A percentile compares a stretch with the other conserved stretches of the same genome.
Conservation (phyloP, 2,329 filamentous ascomycete species). For the Colletotrichum noveboracense region DNA sequence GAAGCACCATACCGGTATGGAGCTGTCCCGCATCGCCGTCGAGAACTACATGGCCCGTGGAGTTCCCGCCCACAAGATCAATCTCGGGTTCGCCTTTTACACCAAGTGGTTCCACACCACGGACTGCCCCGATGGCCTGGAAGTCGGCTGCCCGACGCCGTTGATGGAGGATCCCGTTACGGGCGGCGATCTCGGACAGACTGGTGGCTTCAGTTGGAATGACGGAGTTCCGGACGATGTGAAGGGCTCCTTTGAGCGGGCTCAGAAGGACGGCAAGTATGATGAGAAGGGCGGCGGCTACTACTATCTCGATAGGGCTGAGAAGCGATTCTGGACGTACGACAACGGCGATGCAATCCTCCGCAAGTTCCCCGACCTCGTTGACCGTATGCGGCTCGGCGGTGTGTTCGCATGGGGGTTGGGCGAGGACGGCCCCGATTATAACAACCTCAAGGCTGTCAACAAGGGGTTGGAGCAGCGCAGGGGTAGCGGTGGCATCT, state of each 20-base stretch:
- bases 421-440: constrained; percentile 66
- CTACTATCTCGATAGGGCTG: constrained; percentile 68
- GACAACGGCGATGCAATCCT: constrained; percentile 67
- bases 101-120: constrained; percentile 67
- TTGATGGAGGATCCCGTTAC: constrained; percentile 62
- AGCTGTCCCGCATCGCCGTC: constrained; percentile 57
- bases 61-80: constrained; percentile 55
- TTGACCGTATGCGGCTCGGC: constrained; percentile 61
- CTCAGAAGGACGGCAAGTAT: constrained; percentile 55
- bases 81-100: constrained; percentile 72
- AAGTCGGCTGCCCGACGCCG: constrained; percentile 60
- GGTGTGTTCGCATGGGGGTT: constrained; percentile 80
- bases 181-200: constrained; percentile 62
- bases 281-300: constrained; percentile 66
- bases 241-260: constrained; percentile 60
- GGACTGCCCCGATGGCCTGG: constrained; percentile 41
- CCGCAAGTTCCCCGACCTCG: constrained; percentile 66
- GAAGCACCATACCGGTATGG: constrained; percentile 69
- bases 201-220: constrained; percentile 66
- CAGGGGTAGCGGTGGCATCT: neutral
- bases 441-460: constrained; percentile 42
- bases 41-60: constrained; percentile 65
- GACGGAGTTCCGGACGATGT: constrained; percentile 59
- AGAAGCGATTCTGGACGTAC: constrained; percentile 75
- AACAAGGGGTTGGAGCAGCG: constrained; percentile 27